These are phyloP conservation scores for Russula virescens DNA, from an alignment of 768 basidiomycete species.

Conservation along the genomic window DNA sequence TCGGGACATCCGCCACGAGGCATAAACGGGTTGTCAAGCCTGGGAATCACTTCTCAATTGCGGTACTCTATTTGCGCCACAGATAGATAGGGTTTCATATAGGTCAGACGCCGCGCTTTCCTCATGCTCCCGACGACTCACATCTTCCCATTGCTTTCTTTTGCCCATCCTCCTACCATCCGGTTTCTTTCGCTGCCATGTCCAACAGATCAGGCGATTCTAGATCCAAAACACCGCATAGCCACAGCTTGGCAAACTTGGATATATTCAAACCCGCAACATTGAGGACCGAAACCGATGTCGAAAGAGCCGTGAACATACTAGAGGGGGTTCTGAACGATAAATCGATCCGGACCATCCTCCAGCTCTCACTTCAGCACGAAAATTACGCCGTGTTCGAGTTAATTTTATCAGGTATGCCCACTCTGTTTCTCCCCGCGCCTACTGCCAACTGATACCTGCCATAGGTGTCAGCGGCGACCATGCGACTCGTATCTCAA, in stretches of 20 bases:
- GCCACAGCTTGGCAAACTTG: neutral
- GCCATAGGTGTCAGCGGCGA: neutral
- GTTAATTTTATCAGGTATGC: conserved; percentile 5
- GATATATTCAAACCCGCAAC: neutral
- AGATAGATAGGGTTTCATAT: no score
- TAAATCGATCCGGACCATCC: neutral
- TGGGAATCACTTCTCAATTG: no score
- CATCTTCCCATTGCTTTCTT: no score
- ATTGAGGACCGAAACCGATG: neutral
- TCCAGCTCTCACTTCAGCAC: neutral
- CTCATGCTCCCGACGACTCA: no score
- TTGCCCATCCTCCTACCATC: no score
- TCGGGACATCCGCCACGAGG: no score
- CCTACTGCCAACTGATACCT: neutral
- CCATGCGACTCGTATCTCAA: neutral
- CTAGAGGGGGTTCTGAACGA: neutral
- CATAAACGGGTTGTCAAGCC: no score
- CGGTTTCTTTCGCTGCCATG: no score
- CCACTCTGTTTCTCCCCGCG: neutral
- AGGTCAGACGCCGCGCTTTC: no score
- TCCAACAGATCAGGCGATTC: no score
- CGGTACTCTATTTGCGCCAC: no score
- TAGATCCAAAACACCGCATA: no score
- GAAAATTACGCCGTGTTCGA: neutral
- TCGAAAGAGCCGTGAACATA: neutral